Evolutionary conservation across 2,329 filamentous ascomycete genomes (phyloP).

Genomic region (Penicillium oxalicum): DNA sequence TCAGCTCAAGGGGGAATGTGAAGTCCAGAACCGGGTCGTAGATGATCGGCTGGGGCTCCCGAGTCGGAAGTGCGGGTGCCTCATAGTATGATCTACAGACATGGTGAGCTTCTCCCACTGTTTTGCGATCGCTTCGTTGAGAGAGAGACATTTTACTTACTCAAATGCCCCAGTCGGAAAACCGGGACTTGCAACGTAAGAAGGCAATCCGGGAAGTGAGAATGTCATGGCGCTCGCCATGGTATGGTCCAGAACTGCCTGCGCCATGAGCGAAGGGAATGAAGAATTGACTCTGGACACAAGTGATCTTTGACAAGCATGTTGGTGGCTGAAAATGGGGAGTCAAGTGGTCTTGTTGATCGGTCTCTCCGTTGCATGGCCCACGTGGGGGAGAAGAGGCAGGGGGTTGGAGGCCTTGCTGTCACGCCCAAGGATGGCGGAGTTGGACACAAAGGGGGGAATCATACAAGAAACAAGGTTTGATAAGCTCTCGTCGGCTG

Average conservation of each 20-base stretch:
- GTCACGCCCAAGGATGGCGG: no score
- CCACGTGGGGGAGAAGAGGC: not conserved
- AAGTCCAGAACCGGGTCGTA: conserved; percentile 51
- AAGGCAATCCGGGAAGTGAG: conserved; percentile 19
- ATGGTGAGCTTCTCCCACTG: conserved; percentile 3
- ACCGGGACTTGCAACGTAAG: conserved; percentile 34
- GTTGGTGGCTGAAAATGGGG: not conserved
- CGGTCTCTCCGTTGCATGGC: not conserved
- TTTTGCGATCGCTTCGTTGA: no score
- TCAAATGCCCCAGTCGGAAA: conserved; percentile 49
- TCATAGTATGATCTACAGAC: conserved; percentile 40
- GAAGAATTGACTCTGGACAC: not conserved
- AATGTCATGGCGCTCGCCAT: conserved; percentile 3
- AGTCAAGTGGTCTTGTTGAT: not conserved
- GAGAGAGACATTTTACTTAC: conserved; percentile 14
- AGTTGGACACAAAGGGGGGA: no score
- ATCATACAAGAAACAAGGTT: no score
- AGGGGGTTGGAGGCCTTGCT: not conserved
- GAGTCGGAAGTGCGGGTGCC: conserved; percentile 40
- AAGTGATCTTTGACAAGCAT: no score
- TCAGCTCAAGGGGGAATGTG: conserved; percentile 51
- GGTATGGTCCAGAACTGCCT: conserved; percentile 8
- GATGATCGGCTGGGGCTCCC: conserved; percentile 50
- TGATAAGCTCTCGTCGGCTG: no score
- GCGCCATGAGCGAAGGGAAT: conserved; percentile 3